These are phyloP conservation scores for Isabelozyma pseudorhagii DNA, from an alignment of 805 yeast species.

Conservation along the genomic window DNA sequence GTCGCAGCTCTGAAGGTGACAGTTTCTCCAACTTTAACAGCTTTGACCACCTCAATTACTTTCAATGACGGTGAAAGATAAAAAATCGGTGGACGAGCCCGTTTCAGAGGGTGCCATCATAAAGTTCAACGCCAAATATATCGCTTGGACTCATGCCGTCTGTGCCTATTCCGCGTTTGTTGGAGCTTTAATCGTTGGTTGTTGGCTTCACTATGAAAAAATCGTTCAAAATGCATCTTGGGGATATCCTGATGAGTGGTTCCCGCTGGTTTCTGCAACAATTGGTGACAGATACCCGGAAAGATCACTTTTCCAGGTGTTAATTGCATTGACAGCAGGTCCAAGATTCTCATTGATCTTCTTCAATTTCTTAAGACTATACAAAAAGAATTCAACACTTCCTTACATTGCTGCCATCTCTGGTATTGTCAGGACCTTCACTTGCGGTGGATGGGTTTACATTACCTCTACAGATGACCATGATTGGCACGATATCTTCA, in stretches of 20 bases:
- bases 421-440: conserved; percentile 86
- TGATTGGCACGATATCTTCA: conserved; percentile 91
- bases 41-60: too few species aligned
- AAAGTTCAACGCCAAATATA: conserved; percentile 56
- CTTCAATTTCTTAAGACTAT: conserved; percentile 49
- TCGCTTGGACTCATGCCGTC: conserved; percentile 70
- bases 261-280: conserved; percentile 95
- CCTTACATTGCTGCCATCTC: conserved; percentile 45
- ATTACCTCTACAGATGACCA: conserved; percentile 97
- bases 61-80: too few species aligned
- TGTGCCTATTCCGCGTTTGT: conserved; percentile 74
- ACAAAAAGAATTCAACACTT: conserved; percentile 29
- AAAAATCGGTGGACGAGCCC: too few species aligned
- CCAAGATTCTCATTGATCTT: conserved; percentile 74
- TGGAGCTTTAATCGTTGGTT: conserved; percentile 72
- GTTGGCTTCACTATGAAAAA: conserved; percentile 75
- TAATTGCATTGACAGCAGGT: conserved; percentile 91
- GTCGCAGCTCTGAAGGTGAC: too few species aligned
- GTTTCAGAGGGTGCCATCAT: too few species aligned
- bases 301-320: conserved; percentile 83
- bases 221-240: conserved; percentile 83
- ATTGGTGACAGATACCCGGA: conserved; percentile 98
- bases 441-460: conserved; percentile 99
- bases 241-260: conserved; percentile 98
- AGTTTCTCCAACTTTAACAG: too few species aligned